Evolutionary conservation across 768 basidiomycete genomes (phyloP), one percentile per base, ranked within the genome.

Genomic region (Phlebiopsis flavidoalba): DNA sequence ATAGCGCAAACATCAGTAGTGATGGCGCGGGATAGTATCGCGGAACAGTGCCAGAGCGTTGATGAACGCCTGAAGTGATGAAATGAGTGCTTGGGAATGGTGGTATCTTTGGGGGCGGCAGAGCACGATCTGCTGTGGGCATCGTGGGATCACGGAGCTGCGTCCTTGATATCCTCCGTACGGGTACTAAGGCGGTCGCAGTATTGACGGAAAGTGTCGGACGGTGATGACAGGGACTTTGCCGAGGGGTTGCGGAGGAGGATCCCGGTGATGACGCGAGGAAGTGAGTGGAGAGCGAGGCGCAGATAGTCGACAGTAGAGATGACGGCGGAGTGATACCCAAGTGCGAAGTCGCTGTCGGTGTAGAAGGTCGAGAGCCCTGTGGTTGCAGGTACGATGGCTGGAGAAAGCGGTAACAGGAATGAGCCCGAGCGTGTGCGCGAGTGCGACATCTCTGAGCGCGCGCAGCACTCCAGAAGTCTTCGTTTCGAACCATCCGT

Each of bases 11-110:
- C 60, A 87, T 83, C 48, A 90, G 83, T 22, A 92, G 73, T 6
- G 87, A 71, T 1, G 84, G 80, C 3, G 86, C 80, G 0, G 87
- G 83, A 54, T 86, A 83, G 69, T 86, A 86, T 67, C 89, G 91
- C 47, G 83, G 83, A n/a, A 88, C 68, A 14, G 77, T 77, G 11
- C 79, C 80, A 4, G 80, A 76, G 19, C 82, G 75, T 58, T 84
- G 79, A 3, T 76, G 67, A 84, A 83, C n/a, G 81, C 76, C 12
- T 68, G 64, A 11, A 92, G 78, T 26, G 80, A 72, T 6, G 76
- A 72, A n/a, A 22, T 79, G 70, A 3, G 81, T 82, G 19, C 85
- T 75, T n/a, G 90, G 90, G 68, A 87, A 91, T 0, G 80, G 71
- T 0, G 88, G 89, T 33, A 84, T 72, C 37, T 59, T 60, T 22